Percentiles rank a stretch among this genome's conserved stretches.
These are phyloP conservation scores for Nothophoma quercina DNA, from an alignment of 2,329 filamentous ascomycete genomes.

Conservation along the genomic window DNA sequence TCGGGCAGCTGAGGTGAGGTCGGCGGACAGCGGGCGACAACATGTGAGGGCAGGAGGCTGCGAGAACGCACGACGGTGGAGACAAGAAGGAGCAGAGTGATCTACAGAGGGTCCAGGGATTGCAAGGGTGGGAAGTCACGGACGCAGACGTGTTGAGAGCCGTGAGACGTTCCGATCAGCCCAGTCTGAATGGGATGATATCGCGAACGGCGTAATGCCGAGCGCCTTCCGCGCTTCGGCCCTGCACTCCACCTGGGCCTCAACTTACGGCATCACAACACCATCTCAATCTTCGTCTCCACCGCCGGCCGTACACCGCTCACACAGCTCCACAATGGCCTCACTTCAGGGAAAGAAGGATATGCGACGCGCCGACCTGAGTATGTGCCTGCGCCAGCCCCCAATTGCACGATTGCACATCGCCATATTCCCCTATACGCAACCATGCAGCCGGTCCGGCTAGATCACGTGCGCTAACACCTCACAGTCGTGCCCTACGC, in stretches of 20 bases:
- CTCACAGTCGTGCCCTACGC: slow-evolving; percentile 83
- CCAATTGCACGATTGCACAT: slow-evolving; percentile 4
- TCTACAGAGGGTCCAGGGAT: slow-evolving; percentile 19
- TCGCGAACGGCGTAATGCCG: slow-evolving; percentile 9
- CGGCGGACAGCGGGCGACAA: slow-evolving; percentile 10
- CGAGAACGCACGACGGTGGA: slow-evolving; percentile 1
- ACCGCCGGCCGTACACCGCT: slow-evolving; percentile 25
- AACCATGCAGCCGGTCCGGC: slow-evolving; percentile 11
- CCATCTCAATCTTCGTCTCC: slow-evolving; percentile 25
- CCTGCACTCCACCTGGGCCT: slow-evolving; percentile 4
- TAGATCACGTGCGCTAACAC: slow-evolving; percentile 41
- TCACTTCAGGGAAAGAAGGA: slow-evolving; percentile 67
- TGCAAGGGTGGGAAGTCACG: slow-evolving; percentile 14
- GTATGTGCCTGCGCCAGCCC: slow-evolving; percentile 57
- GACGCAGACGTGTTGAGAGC: slow-evolving; percentile 16
- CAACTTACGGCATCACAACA: slow-evolving; percentile 17
- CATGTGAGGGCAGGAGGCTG: slow-evolving; percentile 6
- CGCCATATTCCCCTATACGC: slow-evolving; percentile 13
- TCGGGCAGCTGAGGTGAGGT: slow-evolving; percentile 15
- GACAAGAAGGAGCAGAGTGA: slow-evolving; percentile 7
- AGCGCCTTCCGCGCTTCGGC: slow-evolving; percentile 7
- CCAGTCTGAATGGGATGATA: slow-evolving; percentile 6
- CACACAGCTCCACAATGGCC: slow-evolving; percentile 60
- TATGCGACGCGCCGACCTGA: slow-evolving; percentile 76
- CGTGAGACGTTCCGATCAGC: no score